Evolutionary conservation across 2,329 filamentous ascomycete species (phyloP), one percentile per base, ranked within the genome.

Genomic region (Pleurostoma richardsiae): DNA sequence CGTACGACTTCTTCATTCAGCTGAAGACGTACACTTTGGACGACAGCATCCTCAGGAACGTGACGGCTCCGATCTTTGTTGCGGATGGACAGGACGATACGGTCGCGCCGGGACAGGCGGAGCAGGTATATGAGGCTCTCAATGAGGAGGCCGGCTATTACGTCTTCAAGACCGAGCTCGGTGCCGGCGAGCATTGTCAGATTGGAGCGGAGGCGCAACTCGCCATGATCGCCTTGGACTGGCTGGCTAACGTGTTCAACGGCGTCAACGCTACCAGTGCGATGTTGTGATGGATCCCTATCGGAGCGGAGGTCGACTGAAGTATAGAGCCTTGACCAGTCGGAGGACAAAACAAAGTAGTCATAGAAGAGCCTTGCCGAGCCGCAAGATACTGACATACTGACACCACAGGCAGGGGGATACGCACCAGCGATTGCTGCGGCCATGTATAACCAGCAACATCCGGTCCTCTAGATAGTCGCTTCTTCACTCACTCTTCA

Each of bases 161-260:
- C 39, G 45, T 54, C 28, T 56, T 59, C 47, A 44, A 50, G 44
- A 52, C 48, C 5, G 52, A 47, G 10, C 48, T 56, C 30, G 56
- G 55, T 5, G 56, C 56, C 29, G 55, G 56, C 7, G 44, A 55
- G 38, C 57, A 59, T 42, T 58, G 56, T 41, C 54, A 57, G 42
- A 27, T 58, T n/a, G 56, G 57, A 1, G 57, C 57, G 4, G 55
- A 55, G 42, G 38, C 51, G 28, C 52, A 56, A 46, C 46, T 58
- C 29, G 47, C 50, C 5, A 49, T 53, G 46, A 49, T 45, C 42
- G 51, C 44, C n/a, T 45, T 56, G 45, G 55, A 59, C 19, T 56
- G 54, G 54, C 44, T 55, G 4, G 45, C 31, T 4, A 52, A 46
- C 29, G 46, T 55, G 2, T 55, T 53, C 6, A 52, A 43, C 5